phyloP scores from a whole-genome alignment of 495 filamentous ascomycete species.

The Podospora pseudocomata region DNA sequence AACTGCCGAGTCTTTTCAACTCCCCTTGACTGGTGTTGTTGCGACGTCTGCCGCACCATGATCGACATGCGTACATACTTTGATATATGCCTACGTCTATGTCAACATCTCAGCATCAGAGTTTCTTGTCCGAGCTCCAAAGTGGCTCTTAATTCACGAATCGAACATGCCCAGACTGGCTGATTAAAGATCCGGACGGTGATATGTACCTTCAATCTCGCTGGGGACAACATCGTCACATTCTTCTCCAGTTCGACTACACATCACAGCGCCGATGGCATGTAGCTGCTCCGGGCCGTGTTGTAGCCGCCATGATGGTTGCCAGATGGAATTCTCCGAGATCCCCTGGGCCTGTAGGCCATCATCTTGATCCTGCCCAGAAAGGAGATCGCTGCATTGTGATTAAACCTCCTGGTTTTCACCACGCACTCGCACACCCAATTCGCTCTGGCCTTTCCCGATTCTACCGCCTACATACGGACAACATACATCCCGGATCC shows the following conservation, averaged over 20 bases:
- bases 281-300: neutral
- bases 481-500: conserved; percentile 9
- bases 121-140: neutral
- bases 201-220: too few species aligned
- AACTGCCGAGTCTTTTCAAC: neutral
- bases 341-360: neutral
- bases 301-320: neutral
- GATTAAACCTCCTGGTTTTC: neutral
- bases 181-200: too few species aligned
- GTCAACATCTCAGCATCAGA: neutral
- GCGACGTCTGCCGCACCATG: neutral
- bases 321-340: neutral
- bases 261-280: neutral
- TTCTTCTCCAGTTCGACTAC: neutral
- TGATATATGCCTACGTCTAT: neutral
- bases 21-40: neutral
- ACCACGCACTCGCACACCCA: neutral
- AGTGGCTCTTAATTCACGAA: neutral
- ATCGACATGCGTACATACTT: conserved; percentile 6
- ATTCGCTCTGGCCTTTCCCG: conserved; percentile 1
- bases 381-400: conserved; percentile 8
- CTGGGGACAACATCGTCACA: neutral
- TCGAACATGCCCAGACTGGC: too few species aligned
- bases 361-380: neutral
- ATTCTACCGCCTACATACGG: conserved; percentile 16